Evolutionary conservation across 345 rosid genomes (phyloP).

Genomic region (Litchi chinensis): DNA sequence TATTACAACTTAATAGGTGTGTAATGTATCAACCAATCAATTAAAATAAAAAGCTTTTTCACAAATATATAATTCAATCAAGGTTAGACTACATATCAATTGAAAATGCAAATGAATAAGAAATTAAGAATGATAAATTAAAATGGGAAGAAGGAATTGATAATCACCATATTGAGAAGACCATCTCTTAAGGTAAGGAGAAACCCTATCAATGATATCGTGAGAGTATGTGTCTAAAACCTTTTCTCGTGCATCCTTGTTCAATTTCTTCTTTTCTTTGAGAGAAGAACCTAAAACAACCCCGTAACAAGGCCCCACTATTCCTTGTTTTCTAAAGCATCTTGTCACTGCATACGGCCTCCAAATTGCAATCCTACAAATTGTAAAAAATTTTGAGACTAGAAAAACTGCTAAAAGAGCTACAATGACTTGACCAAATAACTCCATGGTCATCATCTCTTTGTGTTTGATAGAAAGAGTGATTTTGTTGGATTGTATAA

Average conservation of each 20-base stretch:
- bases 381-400: slow-evolving; percentile 3
- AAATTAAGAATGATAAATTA: too few relatives aligned
- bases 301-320: slow-evolving; percentile 30
- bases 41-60: too few relatives aligned
- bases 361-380: slow-evolving; percentile 15
- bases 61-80: too few relatives aligned
- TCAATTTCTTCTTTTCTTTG: slow-evolving; percentile 10
- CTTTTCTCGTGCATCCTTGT: too few relatives aligned
- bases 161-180: slow-evolving; percentile 28
- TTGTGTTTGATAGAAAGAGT: too few relatives aligned
- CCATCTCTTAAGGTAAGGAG: slow-evolving; percentile 36
- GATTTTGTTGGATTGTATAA: too few relatives aligned
- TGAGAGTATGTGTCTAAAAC: too few relatives aligned
- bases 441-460: slow-evolving; percentile 12
- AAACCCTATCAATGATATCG: too few relatives aligned
- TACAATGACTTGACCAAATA: not conserved
- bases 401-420: not conserved
- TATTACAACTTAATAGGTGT: too few relatives aligned
- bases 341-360: slow-evolving; percentile 11
- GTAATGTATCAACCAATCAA: too few relatives aligned
- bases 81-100: too few relatives aligned
- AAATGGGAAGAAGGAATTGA: not conserved
- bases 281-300: slow-evolving; percentile 35
- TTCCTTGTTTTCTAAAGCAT: slow-evolving; percentile 35
- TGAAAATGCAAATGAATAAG: too few relatives aligned